Percentiles rank a stretch among this genome's conserved stretches.
These are phyloP conservation scores for Anthracocystis walkeri DNA, from an alignment of 1,284 basidiomycete genomes.

Conservation along the genomic window DNA sequence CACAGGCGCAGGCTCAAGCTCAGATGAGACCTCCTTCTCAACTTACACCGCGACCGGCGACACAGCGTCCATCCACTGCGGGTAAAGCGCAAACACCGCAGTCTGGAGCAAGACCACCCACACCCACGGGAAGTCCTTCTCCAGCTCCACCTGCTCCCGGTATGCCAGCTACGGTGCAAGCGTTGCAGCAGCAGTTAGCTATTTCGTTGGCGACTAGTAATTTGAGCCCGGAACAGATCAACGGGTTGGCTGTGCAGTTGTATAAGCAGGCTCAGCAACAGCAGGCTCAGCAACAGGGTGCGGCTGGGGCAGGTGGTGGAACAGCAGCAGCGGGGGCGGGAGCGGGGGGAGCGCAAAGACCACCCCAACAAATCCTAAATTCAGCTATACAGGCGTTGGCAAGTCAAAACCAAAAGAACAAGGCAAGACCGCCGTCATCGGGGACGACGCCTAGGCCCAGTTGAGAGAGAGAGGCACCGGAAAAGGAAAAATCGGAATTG, in stretches of 20 bases:
- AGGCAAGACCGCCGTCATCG: neutral
- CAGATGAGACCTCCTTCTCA: constrained; percentile 40
- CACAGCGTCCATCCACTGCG: constrained; percentile 5
- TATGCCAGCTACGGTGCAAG: constrained; percentile 60
- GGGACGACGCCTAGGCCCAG: constrained; percentile 11
- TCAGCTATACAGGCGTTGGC: constrained; percentile 48
- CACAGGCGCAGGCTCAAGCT: constrained; percentile 42
- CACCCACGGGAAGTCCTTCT: constrained; percentile 2
- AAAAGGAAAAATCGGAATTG: too few species aligned
- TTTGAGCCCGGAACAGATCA: constrained; percentile 61
- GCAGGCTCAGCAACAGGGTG: constrained; percentile 12
- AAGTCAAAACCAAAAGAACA: constrained; percentile 38
- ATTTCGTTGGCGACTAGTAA: constrained; percentile 57
- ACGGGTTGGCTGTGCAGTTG: constrained; percentile 57
- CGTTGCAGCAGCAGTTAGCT: constrained; percentile 60
- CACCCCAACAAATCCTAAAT: constrained; percentile 42
- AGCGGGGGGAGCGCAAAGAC: constrained; percentile 8
- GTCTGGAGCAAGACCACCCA: constrained; percentile 5
- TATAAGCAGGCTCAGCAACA: constrained; percentile 62
- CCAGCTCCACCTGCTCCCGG: constrained; percentile 5
- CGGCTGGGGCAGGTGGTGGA: neutral
- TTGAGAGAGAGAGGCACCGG: neutral
- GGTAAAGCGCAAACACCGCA: neutral
- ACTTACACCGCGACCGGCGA: constrained; percentile 13
- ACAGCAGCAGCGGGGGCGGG: neutral